Evolutionary conservation across 768 basidiomycete genomes (phyloP).

Genomic region (Amylocystis lapponica): DNA sequence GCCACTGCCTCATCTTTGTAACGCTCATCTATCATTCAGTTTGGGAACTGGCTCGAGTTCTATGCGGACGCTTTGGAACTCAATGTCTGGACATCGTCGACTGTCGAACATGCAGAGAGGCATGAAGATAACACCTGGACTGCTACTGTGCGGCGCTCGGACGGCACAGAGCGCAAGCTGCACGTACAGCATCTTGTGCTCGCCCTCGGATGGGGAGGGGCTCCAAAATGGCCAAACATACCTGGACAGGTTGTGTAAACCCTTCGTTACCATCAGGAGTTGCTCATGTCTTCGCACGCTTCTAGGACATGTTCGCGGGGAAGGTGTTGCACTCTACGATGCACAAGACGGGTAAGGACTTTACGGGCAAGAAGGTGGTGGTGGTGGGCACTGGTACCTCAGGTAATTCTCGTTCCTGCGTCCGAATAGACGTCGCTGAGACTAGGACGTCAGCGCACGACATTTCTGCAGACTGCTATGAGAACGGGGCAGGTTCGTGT

Average conservation of each 20-base stretch:
- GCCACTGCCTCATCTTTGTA: background rate
- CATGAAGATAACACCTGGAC: conserved; percentile 22
- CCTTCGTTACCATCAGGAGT: too few relatives aligned
- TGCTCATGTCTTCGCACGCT: too few relatives aligned
- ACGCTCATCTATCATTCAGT: conserved; percentile 25
- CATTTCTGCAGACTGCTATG: conserved; percentile 41
- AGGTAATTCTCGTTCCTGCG: conserved; percentile 20
- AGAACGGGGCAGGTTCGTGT: conserved; percentile 38
- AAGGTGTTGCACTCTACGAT: conserved; percentile 52
- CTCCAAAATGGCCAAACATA: conserved; percentile 31
- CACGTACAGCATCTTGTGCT: conserved; percentile 30
- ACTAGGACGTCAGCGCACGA: conserved; percentile 45
- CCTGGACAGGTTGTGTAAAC: conserved; percentile 20
- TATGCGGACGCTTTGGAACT: conserved; percentile 57
- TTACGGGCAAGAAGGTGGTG: conserved; percentile 63
- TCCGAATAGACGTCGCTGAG: too few relatives aligned
- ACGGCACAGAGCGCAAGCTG: conserved; percentile 27
- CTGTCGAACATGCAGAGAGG: conserved; percentile 22
- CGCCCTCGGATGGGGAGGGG: conserved; percentile 34
- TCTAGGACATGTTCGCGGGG: conserved; percentile 56
- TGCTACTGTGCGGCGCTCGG: conserved; percentile 27
- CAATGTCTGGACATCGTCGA: conserved; percentile 47
- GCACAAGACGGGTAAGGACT: conserved; percentile 49
- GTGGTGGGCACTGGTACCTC: conserved; percentile 66
- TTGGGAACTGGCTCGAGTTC: conserved; percentile 63